Conservation (phyloP, 768 basidiomycete species). For the Macrolepiota dolichaula region DNA sequence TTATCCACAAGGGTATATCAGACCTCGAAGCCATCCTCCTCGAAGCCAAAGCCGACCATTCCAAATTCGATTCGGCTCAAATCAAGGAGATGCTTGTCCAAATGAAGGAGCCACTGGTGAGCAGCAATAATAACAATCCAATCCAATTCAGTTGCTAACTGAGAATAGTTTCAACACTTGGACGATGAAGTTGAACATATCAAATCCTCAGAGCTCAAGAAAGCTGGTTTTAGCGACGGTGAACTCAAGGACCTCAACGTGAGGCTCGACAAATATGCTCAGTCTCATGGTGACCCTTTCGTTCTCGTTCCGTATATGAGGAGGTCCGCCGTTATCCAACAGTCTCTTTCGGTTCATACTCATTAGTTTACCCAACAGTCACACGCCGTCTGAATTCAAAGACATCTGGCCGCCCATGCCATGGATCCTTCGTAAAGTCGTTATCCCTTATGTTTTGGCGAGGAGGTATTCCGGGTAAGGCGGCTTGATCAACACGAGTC, state of each 20-base stretch:
- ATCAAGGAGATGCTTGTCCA: background rate
- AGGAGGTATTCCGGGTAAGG: conserved; percentile 7
- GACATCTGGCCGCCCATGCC: conserved; percentile 10
- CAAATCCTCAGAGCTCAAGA: background rate
- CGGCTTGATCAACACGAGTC: background rate
- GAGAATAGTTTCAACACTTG: background rate
- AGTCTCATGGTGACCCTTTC: conserved; percentile 6
- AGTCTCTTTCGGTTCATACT: background rate
- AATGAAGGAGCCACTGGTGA: conserved; percentile 9
- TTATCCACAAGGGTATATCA: background rate
- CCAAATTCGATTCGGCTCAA: background rate
- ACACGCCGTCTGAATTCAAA: conserved; percentile 7
- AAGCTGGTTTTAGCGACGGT: background rate
- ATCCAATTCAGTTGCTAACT: background rate
- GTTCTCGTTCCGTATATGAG: conserved; percentile 8
- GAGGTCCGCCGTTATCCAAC: background rate
- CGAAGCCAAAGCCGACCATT: background rate
- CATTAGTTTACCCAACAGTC: background rate
- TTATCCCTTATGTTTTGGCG: conserved; percentile 7
- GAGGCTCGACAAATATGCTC: background rate
- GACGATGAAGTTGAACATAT: conserved; percentile 9
- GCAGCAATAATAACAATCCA: background rate
- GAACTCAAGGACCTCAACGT: conserved; percentile 4
- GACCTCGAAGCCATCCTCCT: background rate
- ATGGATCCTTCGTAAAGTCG: conserved; percentile 7